Evolutionary conservation across 495 filamentous ascomycete genomes (phyloP).

Genomic region (Neurospora sp.): DNA sequence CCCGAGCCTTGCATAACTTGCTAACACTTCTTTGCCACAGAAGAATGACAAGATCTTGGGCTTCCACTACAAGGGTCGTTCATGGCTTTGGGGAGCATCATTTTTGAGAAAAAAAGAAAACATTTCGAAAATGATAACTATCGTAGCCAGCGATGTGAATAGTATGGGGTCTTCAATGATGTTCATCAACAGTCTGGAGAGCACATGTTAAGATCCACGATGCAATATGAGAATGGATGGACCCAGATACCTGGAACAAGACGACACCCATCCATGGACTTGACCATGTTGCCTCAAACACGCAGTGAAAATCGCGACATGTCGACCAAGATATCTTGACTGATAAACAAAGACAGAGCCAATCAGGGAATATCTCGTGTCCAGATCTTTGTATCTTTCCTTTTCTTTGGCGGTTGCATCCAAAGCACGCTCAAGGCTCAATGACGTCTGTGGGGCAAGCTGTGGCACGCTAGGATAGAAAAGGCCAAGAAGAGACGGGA

Average conservation of each 20-base stretch:
- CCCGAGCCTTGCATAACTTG: neutral
- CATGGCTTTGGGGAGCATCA: neutral
- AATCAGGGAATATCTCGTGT: neutral
- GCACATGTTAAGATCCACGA: too few species aligned
- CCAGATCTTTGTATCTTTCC: neutral
- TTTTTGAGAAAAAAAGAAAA: neutral
- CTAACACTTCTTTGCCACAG: neutral
- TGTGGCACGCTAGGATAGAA: neutral
- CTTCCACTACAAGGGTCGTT: neutral
- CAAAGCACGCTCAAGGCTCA: neutral
- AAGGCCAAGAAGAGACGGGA: too few species aligned
- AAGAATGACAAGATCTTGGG: neutral
- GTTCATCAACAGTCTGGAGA: too few species aligned
- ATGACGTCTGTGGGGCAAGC: slow-evolving; percentile 12
- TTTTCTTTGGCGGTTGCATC: neutral
- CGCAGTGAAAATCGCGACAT: neutral
- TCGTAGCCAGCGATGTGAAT: neutral
- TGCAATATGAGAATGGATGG: too few species aligned
- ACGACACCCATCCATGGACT: neutral
- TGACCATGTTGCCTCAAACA: neutral
- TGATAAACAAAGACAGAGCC: neutral
- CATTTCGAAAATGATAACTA: neutral
- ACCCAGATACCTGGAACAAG: neutral
- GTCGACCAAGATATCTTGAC: neutral
- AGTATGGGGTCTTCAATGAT: neutral